Evolutionary conservation across 2,329 filamentous ascomycete genomes (phyloP).

Genomic region (Fulvia fulva): DNA sequence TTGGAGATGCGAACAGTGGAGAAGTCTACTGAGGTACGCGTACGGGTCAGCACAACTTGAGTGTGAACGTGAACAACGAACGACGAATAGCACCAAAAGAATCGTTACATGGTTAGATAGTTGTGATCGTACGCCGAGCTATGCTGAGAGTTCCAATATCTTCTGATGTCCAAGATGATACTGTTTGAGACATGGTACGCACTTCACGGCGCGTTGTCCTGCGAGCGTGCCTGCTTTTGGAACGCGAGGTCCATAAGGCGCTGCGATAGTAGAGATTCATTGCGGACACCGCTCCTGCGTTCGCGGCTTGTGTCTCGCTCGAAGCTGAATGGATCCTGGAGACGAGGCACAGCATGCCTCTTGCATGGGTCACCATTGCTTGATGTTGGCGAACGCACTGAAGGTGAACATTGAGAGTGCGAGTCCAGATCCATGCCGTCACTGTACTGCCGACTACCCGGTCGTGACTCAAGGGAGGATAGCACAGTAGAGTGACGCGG

Average conservation of each 20-base stretch:
- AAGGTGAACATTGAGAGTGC: conserved; percentile 17
- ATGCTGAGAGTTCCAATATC: not conserved
- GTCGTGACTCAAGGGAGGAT: conserved; percentile 29
- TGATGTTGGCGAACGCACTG: conserved; percentile 18
- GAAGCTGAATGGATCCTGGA: conserved; percentile 26
- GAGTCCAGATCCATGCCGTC: conserved; percentile 27
- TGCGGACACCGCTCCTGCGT: conserved; percentile 65
- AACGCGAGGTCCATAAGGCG: conserved; percentile 58
- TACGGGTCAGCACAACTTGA: too few species aligned
- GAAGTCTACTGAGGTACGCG: too few species aligned
- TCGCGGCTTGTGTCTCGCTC: conserved; percentile 48
- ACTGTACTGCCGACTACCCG: conserved; percentile 27
- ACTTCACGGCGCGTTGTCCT: not conserved
- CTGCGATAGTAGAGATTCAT: conserved; percentile 60
- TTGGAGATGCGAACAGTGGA: not conserved
- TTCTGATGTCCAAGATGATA: not conserved
- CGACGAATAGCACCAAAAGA: too few species aligned
- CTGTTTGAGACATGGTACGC: not conserved
- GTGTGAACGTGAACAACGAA: not conserved
- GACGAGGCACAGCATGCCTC: conserved; percentile 1
- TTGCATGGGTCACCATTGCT: conserved; percentile 11
- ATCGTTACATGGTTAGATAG: not conserved
- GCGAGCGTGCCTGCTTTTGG: conserved; percentile 8
- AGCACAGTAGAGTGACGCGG: conserved; percentile 25
- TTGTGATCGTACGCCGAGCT: not conserved